Evolutionary conservation across 192 early-diverging fungal genomes (phyloP).

Genomic region (Backusella parvicylindrica): DNA sequence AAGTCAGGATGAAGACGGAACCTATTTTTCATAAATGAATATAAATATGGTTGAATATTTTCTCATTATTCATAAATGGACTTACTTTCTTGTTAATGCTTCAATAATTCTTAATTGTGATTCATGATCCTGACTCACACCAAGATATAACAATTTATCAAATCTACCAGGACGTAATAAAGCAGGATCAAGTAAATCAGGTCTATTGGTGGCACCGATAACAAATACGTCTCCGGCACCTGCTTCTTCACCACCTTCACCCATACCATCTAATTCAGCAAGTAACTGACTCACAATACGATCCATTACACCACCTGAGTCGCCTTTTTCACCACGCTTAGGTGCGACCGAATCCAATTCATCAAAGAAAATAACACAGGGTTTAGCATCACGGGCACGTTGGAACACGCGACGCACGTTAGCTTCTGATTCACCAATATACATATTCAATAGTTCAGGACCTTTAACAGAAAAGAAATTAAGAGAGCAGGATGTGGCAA

Average conservation of each 20-base stretch:
- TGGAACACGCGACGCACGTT: conserved; percentile 97
- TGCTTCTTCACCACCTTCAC: conserved; percentile 37
- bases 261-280: conserved; percentile 95
- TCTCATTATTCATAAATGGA: neutral
- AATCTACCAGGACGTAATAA: conserved; percentile 94
- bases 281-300: conserved; percentile 96
- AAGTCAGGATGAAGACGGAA: conserved; percentile 84
- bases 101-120: conserved; percentile 85
- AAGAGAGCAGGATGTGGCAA: conserved; percentile 94
- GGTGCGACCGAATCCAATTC: conserved; percentile 98
- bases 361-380: conserved; percentile 99
- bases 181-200: conserved; percentile 93
- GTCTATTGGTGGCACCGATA: conserved; percentile 98
- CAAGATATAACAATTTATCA: conserved; percentile 95
- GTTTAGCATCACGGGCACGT: conserved; percentile 92
- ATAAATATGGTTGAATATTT: neutral
- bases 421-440: conserved; percentile 98
- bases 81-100: conserved; percentile 90
- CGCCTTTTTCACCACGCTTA: conserved; percentile 96
- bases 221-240: conserved; percentile 86
- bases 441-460: conserved; percentile 97
- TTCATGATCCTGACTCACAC: conserved; percentile 88
- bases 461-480: conserved; percentile 99
- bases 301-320: conserved; percentile 99
- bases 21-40: conserved; percentile 28